Base-by-base conservation (phyloP, 441 rosid species). In the Syzygium malaccense region DNA sequence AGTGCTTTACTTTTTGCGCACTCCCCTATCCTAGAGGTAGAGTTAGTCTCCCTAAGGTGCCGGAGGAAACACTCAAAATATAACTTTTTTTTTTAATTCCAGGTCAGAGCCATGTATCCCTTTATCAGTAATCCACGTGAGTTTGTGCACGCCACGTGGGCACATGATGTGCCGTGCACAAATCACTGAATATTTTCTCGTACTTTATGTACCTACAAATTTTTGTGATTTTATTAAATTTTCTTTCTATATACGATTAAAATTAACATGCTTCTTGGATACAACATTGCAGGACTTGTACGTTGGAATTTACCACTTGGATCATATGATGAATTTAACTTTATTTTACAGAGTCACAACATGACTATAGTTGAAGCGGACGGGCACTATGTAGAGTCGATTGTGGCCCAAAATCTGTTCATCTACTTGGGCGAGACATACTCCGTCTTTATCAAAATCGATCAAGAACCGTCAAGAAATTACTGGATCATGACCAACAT, bases 391-490 rank as follows among this genome's bases (percentile, higher is more conserved):
- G 98, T 97, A 0, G 92, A 95, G 78, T 97, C 98, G 28, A 95
- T 96, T 89, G 93, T 90, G 26, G 95, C 94, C 15, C 89, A 91
- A 19, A 95, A 95, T 86, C 87, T 96, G 23, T 96, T 91, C 89
- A 93, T 96, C 56, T 95, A 96, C 91, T 95, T 96, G 0, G 99
- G 99, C 5, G 98, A 96, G 90, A 94, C 99, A 1, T 96, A 95
- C 86, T 95, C 98, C 2, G 96, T 96, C 28, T 86, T 96, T 2
- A 84, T 96, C 32, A 93, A 86, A 90, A 89, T 96, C 26, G 93
- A 95, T 85, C 95, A 93, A 86, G 90, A 92, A 86, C 93, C 96
- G 4, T 87, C 91, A 2, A 92, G 93, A 84, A 96, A 95, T 89
- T 96, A 97, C 60, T 97, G 97, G 98, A 90, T 90, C 26, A 89